These are phyloP conservation scores for Eucalyptus polyanthemos DNA, from an alignment of 345 rosid species.

Conservation along the genomic window DNA sequence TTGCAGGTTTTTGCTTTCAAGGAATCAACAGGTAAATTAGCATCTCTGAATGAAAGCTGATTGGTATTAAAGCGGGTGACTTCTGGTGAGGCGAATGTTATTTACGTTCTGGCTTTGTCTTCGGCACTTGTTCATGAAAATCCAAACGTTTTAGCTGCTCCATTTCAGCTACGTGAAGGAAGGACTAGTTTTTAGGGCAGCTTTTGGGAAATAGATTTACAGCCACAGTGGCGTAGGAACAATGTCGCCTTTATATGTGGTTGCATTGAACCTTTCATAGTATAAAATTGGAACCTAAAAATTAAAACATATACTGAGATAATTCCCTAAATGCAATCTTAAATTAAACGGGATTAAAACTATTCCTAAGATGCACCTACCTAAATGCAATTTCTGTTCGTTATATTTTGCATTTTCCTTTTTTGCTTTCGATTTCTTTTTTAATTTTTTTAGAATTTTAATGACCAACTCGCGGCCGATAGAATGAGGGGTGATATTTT, in stretches of 20 bases:
- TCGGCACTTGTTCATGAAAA: background rate
- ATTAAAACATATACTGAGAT: background rate
- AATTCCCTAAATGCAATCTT: background rate
- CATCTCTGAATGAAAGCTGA: conserved; percentile 79
- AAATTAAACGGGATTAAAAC: background rate
- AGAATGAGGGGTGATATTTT: background rate
- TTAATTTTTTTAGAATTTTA: background rate
- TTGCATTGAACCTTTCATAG: background rate
- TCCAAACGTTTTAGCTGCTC: background rate
- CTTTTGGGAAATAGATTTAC: conserved; percentile 83
- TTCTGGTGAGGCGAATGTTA: conserved; percentile 42
- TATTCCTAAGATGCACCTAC: background rate
- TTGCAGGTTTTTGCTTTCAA: conserved; percentile 78
- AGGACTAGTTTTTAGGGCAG: conserved; percentile 78
- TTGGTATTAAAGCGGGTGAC: conserved; percentile 89
- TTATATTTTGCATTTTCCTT: background rate
- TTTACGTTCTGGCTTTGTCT: background rate
- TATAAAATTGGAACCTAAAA: background rate
- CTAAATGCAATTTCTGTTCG: background rate
- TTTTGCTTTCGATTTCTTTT: background rate
- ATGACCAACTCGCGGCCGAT: background rate
- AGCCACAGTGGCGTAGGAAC: conserved; percentile 32
- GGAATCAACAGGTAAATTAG: conserved; percentile 63
- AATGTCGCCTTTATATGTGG: background rate
- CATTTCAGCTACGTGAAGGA: conserved; percentile 61